Evolutionary conservation across 306 rosid species (phyloP), one percentile per base, ranked within the genome.

Genomic region (Vicia sativa): DNA sequence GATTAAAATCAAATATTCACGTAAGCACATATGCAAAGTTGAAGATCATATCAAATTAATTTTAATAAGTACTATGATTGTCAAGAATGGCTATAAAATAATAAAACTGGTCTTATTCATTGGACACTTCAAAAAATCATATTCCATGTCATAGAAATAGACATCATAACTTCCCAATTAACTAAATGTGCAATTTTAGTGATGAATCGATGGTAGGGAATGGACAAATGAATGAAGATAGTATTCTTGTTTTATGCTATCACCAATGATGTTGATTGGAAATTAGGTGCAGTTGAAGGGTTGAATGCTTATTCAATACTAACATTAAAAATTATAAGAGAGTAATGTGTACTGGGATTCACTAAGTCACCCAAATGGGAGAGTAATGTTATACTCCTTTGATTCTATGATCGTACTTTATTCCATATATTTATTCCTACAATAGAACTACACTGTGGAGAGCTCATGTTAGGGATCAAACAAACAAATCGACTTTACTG

Each of bases 81-180:
- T 52, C 31, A 52, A 10, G 14, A 52, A 21, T 21, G 2, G n/a
- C 58, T 19, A 2, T 19, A 19, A 10, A 52, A 52, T 19, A 21
- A 4, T 52, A 52, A 52, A 52, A 52, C 23, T 48, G 25, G 31
- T 10, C 49, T 7, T 54, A 3, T 54, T 54, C 35, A 54, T 54
- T 54, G 15, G 16, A 25, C 60, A 54, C 11, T 54, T 54, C 37
- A 11, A 23, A 26, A 10, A 10, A 21, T 52, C 28, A 11, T 52
- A 52, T 52, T 52, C 58, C n/a, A 52, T 52, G 34, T 52, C 58
- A 52, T 52, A 52, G 23, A 21, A 52, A 52, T 52, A 52, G 58
- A 52, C 58, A 52, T 9, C 14, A 18, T 11, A 19, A 52, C 57
- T 21, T 18, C 4, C 13, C 31, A 52, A 11, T 21, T 52, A 52